Conservation (phyloP, 2,329 filamentous ascomycete species). For the Pseudonectria buxi region DNA sequence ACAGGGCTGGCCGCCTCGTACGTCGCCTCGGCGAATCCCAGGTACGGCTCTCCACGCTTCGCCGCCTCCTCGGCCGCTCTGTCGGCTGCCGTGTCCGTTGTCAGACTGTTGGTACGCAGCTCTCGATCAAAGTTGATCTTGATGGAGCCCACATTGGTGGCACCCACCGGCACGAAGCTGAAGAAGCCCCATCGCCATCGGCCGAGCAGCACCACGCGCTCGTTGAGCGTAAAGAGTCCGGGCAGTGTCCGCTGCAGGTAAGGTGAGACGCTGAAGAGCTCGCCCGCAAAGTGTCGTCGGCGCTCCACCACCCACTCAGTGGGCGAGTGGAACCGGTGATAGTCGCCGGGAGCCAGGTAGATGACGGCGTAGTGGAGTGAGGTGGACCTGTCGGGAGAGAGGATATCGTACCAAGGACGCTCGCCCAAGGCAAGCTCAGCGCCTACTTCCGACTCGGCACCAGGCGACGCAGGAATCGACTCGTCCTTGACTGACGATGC, state of each 20-base stretch:
- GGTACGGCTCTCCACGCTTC: slow-evolving; percentile 69
- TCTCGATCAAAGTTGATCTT: slow-evolving; percentile 95
- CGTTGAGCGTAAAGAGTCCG: slow-evolving; percentile 92
- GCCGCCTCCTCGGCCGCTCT: slow-evolving; percentile 74
- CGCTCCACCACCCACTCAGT: slow-evolving; percentile 92
- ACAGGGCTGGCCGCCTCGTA: slow-evolving; percentile 73
- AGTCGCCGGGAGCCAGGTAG: slow-evolving; percentile 94
- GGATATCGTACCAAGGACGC: slow-evolving; percentile 63
- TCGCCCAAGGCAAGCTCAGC: slow-evolving; percentile 73
- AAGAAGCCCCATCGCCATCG: slow-evolving; percentile 98
- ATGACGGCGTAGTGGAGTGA: slow-evolving; percentile 90
- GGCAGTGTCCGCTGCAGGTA: slow-evolving; percentile 90
- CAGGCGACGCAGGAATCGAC: slow-evolving; percentile 54
- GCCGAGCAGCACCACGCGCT: slow-evolving; percentile 87
- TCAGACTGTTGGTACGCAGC: slow-evolving; percentile 83
- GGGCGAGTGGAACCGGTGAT: slow-evolving; percentile 96
- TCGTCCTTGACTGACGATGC: slow-evolving; percentile 62
- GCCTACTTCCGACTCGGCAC: slow-evolving; percentile 76
- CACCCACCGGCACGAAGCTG: slow-evolving; percentile 88
- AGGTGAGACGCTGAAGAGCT: slow-evolving; percentile 89
- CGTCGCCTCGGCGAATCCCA: slow-evolving; percentile 88
- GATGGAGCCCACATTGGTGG: slow-evolving; percentile 95
- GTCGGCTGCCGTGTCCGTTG: slow-evolving; percentile 88
- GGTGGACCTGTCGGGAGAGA: slow-evolving; percentile 55
- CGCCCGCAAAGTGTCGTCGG: slow-evolving; percentile 93